Percentiles rank a stretch among this genome's conserved stretches.
Evolutionary conservation across 116 monocot species (phyloP).

Genomic region (Iris pallida): DNA sequence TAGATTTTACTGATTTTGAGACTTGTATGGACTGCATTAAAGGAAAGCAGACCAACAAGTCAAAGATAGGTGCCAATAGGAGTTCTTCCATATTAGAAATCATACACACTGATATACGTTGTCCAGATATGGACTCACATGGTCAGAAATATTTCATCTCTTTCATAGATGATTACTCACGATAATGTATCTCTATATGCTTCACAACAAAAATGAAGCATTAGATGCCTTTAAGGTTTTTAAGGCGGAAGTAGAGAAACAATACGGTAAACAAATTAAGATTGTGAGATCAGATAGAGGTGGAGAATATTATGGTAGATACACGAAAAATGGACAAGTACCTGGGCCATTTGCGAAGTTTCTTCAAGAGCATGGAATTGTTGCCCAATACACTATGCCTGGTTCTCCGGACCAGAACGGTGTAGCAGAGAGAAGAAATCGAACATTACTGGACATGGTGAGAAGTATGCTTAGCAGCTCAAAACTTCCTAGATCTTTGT

Average conservation of each 20-base stretch:
- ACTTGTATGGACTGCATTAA: slow-evolving; percentile 3
- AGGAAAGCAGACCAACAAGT: slow-evolving; percentile 11
- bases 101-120: slow-evolving; percentile 8
- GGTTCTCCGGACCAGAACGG: background rate
- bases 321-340: background rate
- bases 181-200: slow-evolving; percentile 11
- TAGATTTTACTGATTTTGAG: slow-evolving; percentile 10
- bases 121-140: background rate
- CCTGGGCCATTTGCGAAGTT: background rate
- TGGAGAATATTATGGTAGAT: background rate
- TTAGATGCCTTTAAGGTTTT: slow-evolving; percentile 8
- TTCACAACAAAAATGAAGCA: slow-evolving; percentile 9
- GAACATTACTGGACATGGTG: background rate
- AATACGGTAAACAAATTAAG: background rate
- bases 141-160: slow-evolving; percentile 11
- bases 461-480: background rate
- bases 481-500: background rate
- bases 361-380: background rate
- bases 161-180: slow-evolving; percentile 15
- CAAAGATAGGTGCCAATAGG: slow-evolving; percentile 10
- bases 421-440: too few relatives aligned
- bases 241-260: slow-evolving; percentile 15
- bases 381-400: background rate
- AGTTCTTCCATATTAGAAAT: slow-evolving; percentile 8
- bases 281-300: background rate